Evolutionary conservation across 2,329 filamentous ascomycete genomes (phyloP).

Genomic region (Talaromyces rugulosus): DNA sequence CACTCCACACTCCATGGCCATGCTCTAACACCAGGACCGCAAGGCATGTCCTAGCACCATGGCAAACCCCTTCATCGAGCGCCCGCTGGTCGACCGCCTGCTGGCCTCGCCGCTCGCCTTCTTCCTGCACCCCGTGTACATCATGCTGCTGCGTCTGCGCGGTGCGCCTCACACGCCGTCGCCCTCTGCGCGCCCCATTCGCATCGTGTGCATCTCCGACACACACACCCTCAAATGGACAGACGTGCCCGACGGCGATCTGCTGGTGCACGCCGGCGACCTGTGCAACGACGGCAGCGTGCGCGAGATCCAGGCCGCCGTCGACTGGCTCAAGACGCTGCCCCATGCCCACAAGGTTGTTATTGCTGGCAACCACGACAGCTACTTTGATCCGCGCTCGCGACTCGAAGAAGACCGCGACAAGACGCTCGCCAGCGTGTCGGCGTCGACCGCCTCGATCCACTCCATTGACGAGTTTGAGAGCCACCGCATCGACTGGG

Average conservation of each 20-base stretch:
- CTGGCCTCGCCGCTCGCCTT: conserved; percentile 65
- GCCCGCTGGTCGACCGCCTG: conserved; percentile 57
- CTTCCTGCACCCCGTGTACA: conserved; percentile 60
- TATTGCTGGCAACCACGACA: conserved; percentile 85
- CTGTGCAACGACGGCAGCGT: conserved; percentile 69
- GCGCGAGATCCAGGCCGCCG: conserved; percentile 70
- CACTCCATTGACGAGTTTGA: conserved; percentile 38
- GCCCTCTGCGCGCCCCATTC: conserved; percentile 53
- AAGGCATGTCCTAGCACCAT: conserved; percentile 18
- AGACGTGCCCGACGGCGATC: conserved; percentile 64
- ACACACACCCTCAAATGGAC: conserved; percentile 64
- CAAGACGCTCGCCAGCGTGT: conserved; percentile 25
- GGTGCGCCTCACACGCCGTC: conserved; percentile 60
- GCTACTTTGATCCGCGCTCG: conserved; percentile 69
- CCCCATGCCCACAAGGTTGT: conserved; percentile 78
- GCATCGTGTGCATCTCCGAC: conserved; percentile 84
- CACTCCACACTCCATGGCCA: background rate
- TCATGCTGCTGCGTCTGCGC: conserved; percentile 62
- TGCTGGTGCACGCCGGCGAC: conserved; percentile 88
- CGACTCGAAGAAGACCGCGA: conserved; percentile 54
- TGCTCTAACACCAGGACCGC: background rate
- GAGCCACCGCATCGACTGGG: conserved; percentile 58
- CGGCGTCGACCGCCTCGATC: conserved; percentile 43
- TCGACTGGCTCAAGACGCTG: conserved; percentile 74
- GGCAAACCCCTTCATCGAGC: conserved; percentile 46